phyloP scores from a whole-genome alignment of 2,329 filamentous ascomycete species.

The Monosporascus ibericus region DNA sequence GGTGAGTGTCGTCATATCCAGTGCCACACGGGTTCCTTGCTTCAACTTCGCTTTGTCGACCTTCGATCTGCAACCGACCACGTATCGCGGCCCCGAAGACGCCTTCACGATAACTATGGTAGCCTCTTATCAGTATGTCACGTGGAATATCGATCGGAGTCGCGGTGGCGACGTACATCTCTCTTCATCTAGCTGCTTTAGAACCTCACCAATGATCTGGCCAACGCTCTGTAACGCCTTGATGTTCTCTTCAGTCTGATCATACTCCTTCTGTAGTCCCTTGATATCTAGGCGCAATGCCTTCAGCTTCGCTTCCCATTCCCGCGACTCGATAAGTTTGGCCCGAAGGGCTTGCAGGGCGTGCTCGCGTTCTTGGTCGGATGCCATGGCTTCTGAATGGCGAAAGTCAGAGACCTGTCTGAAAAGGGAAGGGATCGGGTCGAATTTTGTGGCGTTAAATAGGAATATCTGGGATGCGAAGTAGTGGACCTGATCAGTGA shows the following conservation, averaged over 20 bases:
- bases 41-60: conserved; percentile 97
- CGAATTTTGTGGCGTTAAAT: neutral
- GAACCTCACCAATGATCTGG: conserved; percentile 97
- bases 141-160: neutral
- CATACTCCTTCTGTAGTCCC: conserved; percentile 87
- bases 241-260: conserved; percentile 98
- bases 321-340: conserved; percentile 86
- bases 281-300: conserved; percentile 92
- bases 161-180: conserved; percentile 61
- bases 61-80: conserved; percentile 96
- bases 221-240: conserved; percentile 98
- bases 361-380: conserved; percentile 56
- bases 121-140: neutral
- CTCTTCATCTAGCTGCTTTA: conserved; percentile 98
- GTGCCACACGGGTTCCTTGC: conserved; percentile 93
- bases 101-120: conserved; percentile 90
- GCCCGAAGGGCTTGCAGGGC: conserved; percentile 73
- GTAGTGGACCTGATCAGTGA: neutral
- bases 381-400: conserved; percentile 33
- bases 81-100: conserved; percentile 93
- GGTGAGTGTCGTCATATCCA: conserved; percentile 98
- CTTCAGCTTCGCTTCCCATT: conserved; percentile 99
- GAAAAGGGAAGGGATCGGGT: neutral
- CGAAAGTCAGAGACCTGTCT: conserved; percentile 5
- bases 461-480: neutral